Evolutionary conservation across 495 filamentous ascomycete species (phyloP).

Genomic region (Aspergillus cristatus): DNA sequence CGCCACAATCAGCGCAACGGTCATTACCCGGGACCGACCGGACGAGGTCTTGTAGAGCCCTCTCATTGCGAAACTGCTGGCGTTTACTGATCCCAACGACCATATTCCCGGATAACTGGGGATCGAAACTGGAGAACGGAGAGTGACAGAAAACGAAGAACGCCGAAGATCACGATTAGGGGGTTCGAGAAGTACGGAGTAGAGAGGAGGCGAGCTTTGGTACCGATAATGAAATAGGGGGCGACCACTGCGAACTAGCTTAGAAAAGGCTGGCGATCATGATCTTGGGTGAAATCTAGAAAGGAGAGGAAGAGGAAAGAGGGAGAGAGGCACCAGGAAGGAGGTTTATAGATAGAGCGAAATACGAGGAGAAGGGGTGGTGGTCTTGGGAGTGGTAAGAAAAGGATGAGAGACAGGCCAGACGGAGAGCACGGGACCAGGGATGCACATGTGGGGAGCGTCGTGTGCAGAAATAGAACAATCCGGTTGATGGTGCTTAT

Average conservation of each 20-base stretch:
- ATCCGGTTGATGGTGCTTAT: no score
- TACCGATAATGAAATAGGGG: no score
- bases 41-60: constrained; percentile 80
- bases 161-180: neutral
- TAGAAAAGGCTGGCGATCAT: no score
- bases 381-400: no score
- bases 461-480: no score
- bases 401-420: constrained; percentile 6
- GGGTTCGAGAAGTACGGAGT: no score
- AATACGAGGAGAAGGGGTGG: no score
- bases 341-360: no score
- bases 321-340: constrained; percentile 2
- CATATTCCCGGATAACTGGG: constrained; percentile 29
- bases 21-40: constrained; percentile 85
- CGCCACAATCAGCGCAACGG: constrained; percentile 85
- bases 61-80: constrained; percentile 94
- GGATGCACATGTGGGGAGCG: constrained; percentile 9
- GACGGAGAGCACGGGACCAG: neutral
- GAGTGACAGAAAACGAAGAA: no score
- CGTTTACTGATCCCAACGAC: constrained; percentile 67
- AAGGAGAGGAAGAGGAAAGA: neutral
- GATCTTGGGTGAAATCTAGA: no score
- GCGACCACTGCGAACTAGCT: no score
- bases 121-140: constrained; percentile 1
- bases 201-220: no score